A percentile compares a stretch with the other conserved stretches of the same genome.
Evolutionary conservation across 2,329 filamentous ascomycete genomes (phyloP).

Genomic region (Penicillium sp.): DNA sequence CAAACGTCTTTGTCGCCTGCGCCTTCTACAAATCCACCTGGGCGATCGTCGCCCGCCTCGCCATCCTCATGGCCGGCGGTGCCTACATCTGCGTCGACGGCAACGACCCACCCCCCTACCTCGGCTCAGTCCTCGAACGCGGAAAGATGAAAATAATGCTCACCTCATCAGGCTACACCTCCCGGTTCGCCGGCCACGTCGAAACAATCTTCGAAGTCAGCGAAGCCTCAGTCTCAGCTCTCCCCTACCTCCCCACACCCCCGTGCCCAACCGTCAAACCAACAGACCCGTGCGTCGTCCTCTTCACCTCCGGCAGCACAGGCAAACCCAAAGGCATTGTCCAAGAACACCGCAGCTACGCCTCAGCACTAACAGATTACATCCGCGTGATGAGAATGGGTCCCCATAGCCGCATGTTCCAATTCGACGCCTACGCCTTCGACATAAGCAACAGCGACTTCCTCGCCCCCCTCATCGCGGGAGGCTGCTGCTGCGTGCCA

Average conservation of each 20-base stretch:
- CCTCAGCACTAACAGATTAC: slow-evolving; percentile 23
- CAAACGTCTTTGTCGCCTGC: slow-evolving; percentile 15
- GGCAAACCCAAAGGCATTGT: slow-evolving; percentile 29
- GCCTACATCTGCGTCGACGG: slow-evolving; percentile 73
- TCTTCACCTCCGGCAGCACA: slow-evolving; percentile 30
- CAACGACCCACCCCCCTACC: slow-evolving; percentile 65
- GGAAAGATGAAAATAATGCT: slow-evolving; percentile 64
- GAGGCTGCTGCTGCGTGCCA: slow-evolving; percentile 29
- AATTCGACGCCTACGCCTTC: slow-evolving; percentile 30
- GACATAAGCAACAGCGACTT: slow-evolving; percentile 31
- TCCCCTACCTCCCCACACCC: not conserved
- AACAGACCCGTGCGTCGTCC: slow-evolving; percentile 20
- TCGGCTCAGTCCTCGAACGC: slow-evolving; percentile 70
- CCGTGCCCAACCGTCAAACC: slow-evolving; percentile 13
- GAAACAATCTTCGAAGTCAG: slow-evolving; percentile 15
- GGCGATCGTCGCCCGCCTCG: slow-evolving; percentile 22
- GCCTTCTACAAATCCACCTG: slow-evolving; percentile 23
- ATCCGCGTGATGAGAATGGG: slow-evolving; percentile 19
- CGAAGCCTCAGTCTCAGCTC: slow-evolving; percentile 3
- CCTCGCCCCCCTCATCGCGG: slow-evolving; percentile 20
- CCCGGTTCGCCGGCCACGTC: slow-evolving; percentile 7
- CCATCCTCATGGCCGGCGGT: slow-evolving; percentile 20
- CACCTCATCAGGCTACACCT: slow-evolving; percentile 39
- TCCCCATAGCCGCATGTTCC: slow-evolving; percentile 21
- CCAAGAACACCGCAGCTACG: slow-evolving; percentile 26